phyloP scores from a whole-genome alignment of 208 protist species.

The Acanthamoeba healyi region DNA sequence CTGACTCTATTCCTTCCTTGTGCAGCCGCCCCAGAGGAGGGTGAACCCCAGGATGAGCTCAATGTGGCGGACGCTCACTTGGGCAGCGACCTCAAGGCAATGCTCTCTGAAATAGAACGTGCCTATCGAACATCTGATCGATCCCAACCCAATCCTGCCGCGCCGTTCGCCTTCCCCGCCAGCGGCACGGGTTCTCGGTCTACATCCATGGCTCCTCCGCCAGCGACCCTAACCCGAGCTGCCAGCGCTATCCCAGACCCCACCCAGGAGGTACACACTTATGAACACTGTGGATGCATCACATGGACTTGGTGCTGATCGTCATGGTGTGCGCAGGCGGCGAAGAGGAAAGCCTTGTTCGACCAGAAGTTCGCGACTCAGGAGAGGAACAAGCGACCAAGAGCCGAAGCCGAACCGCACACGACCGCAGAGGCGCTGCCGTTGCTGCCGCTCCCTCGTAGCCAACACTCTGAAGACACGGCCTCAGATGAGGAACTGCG shows the following conservation, averaged over 20 bases:
- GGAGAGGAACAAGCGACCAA: neutral
- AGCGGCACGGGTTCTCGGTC: no score
- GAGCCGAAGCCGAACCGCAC: neutral
- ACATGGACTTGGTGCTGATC: no score
- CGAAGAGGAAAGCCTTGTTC: neutral
- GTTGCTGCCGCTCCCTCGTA: neutral
- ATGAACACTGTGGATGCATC: no score
- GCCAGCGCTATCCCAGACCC: neutral
- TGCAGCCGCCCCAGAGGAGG: neutral
- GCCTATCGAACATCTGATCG: neutral
- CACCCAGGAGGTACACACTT: neutral
- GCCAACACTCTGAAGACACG: neutral
- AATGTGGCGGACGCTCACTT: neutral
- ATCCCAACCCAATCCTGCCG: neutral
- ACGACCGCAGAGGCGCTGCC: no score
- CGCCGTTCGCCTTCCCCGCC: neutral
- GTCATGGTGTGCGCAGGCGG: neutral
- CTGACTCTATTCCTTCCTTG: neutral
- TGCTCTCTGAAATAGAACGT: conserved; percentile 22
- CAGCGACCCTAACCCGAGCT: neutral
- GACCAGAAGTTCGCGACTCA: neutral
- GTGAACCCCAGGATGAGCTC: neutral
- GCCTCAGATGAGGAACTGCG: neutral
- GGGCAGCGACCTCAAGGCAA: neutral
- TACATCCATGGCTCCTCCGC: neutral